Conservation (phyloP, 129 eudicot genomes). For the Flaveria sonorensis region DNA sequence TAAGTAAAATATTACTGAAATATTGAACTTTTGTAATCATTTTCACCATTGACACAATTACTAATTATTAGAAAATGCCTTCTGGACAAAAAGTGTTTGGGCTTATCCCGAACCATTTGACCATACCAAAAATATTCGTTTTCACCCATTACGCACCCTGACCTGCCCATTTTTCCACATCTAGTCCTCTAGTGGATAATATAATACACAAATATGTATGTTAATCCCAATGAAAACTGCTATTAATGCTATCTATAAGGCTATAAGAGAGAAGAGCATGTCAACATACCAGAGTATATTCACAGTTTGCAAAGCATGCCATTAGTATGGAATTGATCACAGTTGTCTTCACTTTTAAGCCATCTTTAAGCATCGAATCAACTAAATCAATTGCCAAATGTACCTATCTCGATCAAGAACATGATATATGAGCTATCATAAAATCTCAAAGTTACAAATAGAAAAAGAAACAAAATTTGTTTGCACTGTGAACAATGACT, state of each 20-base stretch:
- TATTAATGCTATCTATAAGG: not conserved
- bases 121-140: not conserved
- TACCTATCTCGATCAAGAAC: conserved; percentile 44
- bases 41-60: not conserved
- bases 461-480: not conserved
- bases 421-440: conserved; percentile 14
- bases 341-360: conserved; percentile 43
- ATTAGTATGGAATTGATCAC: conserved; percentile 55
- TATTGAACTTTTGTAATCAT: not conserved
- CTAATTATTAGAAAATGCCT: not conserved
- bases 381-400: conserved; percentile 68
- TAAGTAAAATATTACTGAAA: no score
- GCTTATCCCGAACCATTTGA: conserved; percentile 1
- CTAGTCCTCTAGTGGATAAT: not conserved
- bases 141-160: not conserved
- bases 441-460: conserved; percentile 4
- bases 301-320: conserved; percentile 62
- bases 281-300: conserved; percentile 67
- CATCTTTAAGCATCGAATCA: conserved; percentile 59
- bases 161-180: not conserved
- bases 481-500: conserved; percentile 8
- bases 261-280: conserved; percentile 19
- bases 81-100: not conserved
- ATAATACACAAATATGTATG: not conserved
- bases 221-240: conserved; percentile 1